phyloP scores from a whole-genome alignment of 2,329 filamentous ascomycete species.

The Lachnellula suecica region DNA sequence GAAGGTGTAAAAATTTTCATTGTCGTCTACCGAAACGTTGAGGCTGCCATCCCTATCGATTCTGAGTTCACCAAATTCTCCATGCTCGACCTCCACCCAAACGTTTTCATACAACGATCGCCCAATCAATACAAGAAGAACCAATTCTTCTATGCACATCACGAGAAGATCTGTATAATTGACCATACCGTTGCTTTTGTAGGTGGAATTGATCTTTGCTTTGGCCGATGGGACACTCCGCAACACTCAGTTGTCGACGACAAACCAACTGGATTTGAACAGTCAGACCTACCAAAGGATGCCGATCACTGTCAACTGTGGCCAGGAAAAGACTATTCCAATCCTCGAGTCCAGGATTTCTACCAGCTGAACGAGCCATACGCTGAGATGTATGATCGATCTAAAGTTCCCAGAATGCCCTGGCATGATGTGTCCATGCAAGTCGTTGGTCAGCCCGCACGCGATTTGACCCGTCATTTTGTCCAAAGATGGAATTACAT shows the following conservation, averaged over 20 bases:
- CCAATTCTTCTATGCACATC: constrained; percentile 98
- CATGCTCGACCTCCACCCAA: constrained; percentile 89
- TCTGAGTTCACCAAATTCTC: constrained; percentile 98
- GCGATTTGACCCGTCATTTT: constrained; percentile 93
- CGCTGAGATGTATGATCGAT: constrained; percentile 97
- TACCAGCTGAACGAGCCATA: constrained; percentile 91
- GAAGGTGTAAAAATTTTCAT: constrained; percentile 98
- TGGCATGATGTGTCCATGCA: constrained; percentile 99
- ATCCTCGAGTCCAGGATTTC: constrained; percentile 93
- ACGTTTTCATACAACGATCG: constrained; percentile 93
- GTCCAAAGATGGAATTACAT: constrained; percentile 99
- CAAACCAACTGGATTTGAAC: constrained; percentile 91
- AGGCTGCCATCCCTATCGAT: constrained; percentile 95
- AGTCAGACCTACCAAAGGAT: constrained; percentile 74
- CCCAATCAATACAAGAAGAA: constrained; percentile 99
- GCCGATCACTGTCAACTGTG: constrained; percentile 94
- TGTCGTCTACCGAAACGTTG: constrained; percentile 96
- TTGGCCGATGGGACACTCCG: constrained; percentile 95
- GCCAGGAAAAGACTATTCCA: constrained; percentile 98
- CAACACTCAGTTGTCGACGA: constrained; percentile 90
- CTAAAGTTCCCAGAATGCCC: constrained; percentile 87
- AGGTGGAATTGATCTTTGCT: constrained; percentile 93
- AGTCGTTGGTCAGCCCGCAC: constrained; percentile 90
- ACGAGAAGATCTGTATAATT: constrained; percentile 96
- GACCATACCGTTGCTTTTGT: constrained; percentile 96